Percentiles rank a stretch among this genome's conserved stretches.
phyloP scores from a whole-genome alignment of 805 yeast genomes.

The Kluyveromyces aestuarii region DNA sequence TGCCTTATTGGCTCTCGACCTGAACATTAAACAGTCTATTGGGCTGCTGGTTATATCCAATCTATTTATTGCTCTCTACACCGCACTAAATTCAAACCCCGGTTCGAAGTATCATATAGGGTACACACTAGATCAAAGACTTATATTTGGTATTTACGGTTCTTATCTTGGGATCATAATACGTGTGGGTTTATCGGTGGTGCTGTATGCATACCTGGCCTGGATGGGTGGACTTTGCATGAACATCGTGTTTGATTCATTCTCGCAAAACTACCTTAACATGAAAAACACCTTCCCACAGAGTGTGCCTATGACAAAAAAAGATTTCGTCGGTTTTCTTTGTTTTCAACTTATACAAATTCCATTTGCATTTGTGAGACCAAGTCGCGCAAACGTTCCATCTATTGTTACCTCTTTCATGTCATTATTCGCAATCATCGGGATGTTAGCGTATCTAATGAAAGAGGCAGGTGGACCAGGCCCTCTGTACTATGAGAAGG shows the following conservation, averaged over 20 bases:
- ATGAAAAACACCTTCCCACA: conserved; percentile 23
- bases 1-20: conserved; percentile 20
- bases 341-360: conserved; percentile 29
- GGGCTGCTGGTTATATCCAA: conserved; percentile 20
- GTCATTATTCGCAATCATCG: conserved; percentile 24
- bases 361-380: conserved; percentile 23
- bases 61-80: conserved; percentile 12
- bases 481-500: conserved; percentile 19
- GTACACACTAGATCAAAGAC: conserved; percentile 31
- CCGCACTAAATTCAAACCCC: conserved; percentile 16
- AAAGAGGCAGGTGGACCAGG: conserved; percentile 27
- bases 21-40: conserved; percentile 23
- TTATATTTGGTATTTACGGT: conserved; percentile 30
- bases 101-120: conserved; percentile 30
- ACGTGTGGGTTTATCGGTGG: conserved; percentile 29
- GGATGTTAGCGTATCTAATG: conserved; percentile 24
- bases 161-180: conserved; percentile 29
- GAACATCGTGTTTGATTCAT: conserved; percentile 23
- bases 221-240: conserved; percentile 31
- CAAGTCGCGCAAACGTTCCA: conserved; percentile 24
- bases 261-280: conserved; percentile 16
- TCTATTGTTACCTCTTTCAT: conserved; percentile 19
- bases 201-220: conserved; percentile 34
- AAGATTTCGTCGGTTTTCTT: conserved; percentile 33
- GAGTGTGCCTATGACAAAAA: conserved; percentile 29